Conservation (phyloP, 139 green algal genomes). For the Tetraselmis striata region DNA sequence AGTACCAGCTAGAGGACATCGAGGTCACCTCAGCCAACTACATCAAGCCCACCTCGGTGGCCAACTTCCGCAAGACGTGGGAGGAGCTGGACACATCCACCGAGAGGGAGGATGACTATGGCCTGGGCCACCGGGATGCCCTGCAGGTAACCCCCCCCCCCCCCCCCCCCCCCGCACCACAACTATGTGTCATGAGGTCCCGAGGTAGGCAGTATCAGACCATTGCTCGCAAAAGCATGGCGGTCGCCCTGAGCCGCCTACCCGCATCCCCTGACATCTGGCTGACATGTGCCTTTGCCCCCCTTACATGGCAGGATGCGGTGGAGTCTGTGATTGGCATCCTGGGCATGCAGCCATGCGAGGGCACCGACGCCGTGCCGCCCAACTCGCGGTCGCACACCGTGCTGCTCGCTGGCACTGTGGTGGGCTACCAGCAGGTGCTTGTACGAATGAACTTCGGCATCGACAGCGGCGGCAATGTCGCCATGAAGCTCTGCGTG, state of each 20-base stretch:
- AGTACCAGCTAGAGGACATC: constrained; percentile 96
- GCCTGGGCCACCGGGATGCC: constrained; percentile 69
- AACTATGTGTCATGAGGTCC: too few species aligned
- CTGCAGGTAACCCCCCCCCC: too few species aligned
- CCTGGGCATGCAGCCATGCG: constrained; percentile 86
- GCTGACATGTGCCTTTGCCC: too few species aligned
- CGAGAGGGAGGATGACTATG: constrained; percentile 89
- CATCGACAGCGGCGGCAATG: constrained; percentile 74
- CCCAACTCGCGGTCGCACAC: constrained; percentile 90
- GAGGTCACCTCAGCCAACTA: constrained; percentile 80
- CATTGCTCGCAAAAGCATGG: too few species aligned
- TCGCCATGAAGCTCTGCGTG: constrained; percentile 96
- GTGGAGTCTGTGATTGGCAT: constrained; percentile 86
- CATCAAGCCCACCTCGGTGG: constrained; percentile 55
- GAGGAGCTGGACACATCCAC: constrained; percentile 67
- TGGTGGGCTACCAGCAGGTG: constrained; percentile 65
- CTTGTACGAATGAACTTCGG: constrained; percentile 87
- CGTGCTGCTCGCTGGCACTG: constrained; percentile 70
- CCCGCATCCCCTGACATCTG: too few species aligned
- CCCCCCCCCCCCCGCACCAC: too few species aligned
- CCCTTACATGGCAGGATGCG: constrained; percentile 75
- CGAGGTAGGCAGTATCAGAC: too few species aligned
- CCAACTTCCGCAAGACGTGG: constrained; percentile 81
- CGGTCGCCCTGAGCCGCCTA: too few species aligned
- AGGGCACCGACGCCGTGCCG: constrained; percentile 89